Evolutionary conservation across 768 basidiomycete genomes (phyloP).

Genomic region (Cystoderma amianthinum): DNA sequence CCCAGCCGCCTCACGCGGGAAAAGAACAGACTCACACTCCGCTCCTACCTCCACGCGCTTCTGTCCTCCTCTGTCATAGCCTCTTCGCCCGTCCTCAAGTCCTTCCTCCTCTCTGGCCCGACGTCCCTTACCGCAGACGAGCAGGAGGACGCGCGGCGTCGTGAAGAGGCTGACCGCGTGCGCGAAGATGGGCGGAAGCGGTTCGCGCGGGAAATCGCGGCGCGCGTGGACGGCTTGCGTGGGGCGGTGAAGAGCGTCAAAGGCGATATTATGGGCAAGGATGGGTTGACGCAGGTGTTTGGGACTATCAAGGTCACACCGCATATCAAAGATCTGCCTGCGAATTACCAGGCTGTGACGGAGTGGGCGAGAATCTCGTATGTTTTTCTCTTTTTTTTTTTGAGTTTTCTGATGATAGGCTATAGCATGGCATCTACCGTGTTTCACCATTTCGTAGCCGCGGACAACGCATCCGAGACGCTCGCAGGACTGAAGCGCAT

Average conservation of each 20-base stretch:
- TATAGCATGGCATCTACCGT: slow-evolving; percentile 97
- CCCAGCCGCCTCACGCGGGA: slow-evolving; percentile 70
- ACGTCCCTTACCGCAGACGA: slow-evolving; percentile 67
- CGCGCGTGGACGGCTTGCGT: slow-evolving; percentile 78
- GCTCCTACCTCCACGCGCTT: slow-evolving; percentile 84
- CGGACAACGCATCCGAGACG: slow-evolving; percentile 87
- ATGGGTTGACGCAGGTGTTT: slow-evolving; percentile 87
- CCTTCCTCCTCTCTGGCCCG: slow-evolving; percentile 78
- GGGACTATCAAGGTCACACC: slow-evolving; percentile 79
- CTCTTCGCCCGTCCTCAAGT: slow-evolving; percentile 78
- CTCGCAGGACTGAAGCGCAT: slow-evolving; percentile 85
- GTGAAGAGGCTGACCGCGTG: slow-evolving; percentile 85
- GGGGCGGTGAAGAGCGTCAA: slow-evolving; percentile 83
- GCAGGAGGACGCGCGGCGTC: slow-evolving; percentile 62
- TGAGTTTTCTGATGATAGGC: slow-evolving; percentile 32
- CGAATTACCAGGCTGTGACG: slow-evolving; percentile 81
- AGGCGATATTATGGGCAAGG: slow-evolving; percentile 88
- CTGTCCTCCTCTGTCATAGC: slow-evolving; percentile 67
- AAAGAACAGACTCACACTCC: slow-evolving; percentile 91
- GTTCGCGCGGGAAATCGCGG: slow-evolving; percentile 84
- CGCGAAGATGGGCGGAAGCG: slow-evolving; percentile 82
- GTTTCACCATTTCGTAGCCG: slow-evolving; percentile 91
- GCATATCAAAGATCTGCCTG: slow-evolving; percentile 68
- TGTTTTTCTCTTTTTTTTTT: not conserved
- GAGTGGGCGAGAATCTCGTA: slow-evolving; percentile 98